A percentile compares a stretch with the other conserved stretches of the same genome.
Evolutionary conservation across 2,329 filamentous ascomycete genomes (phyloP).

Genomic region (Xylariaceae sp.): DNA sequence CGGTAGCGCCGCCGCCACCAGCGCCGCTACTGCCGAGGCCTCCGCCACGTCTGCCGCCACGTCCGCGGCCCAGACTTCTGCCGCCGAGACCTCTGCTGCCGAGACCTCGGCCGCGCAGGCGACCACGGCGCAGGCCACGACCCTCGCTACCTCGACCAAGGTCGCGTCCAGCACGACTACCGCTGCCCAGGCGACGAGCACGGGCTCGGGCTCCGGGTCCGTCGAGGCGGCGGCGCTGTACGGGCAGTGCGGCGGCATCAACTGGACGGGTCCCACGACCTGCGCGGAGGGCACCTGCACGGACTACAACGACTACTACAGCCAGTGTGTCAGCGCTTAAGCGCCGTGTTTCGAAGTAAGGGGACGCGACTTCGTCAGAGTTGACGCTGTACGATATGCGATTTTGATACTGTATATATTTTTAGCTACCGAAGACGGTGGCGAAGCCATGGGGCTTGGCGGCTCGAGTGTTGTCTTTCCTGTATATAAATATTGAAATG

Average conservation of each 20-base stretch:
- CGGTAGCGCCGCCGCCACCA: constrained; percentile 2
- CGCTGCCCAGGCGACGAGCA: constrained; percentile 1
- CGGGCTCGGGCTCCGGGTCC: constrained; percentile 8
- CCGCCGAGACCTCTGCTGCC: background rate
- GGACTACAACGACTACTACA: constrained; percentile 40
- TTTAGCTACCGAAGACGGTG: too few species aligned
- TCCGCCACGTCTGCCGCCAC: constrained; percentile 4
- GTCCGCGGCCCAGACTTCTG: background rate
- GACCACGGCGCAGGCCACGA: constrained; percentile 5
- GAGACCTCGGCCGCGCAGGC: background rate
- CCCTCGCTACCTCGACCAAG: constrained; percentile 9
- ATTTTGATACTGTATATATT: too few species aligned
- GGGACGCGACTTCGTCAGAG: too few species aligned
- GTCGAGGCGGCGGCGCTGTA: constrained; percentile 23
- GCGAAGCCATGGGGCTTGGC: too few species aligned
- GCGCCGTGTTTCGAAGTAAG: too few species aligned
- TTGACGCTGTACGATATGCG: too few species aligned
- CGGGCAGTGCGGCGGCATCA: constrained; percentile 41
- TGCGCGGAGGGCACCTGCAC: constrained; percentile 38
- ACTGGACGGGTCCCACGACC: constrained; percentile 33
- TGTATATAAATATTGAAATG: too few species aligned
- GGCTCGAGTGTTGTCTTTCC: too few species aligned
- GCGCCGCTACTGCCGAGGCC: constrained; percentile 1
- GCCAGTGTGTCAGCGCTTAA: constrained; percentile 32
- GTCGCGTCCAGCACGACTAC: constrained; percentile 5